Conservation (phyloP, 2,329 filamentous ascomycete species). For the Sporothrix inflata region DNA sequence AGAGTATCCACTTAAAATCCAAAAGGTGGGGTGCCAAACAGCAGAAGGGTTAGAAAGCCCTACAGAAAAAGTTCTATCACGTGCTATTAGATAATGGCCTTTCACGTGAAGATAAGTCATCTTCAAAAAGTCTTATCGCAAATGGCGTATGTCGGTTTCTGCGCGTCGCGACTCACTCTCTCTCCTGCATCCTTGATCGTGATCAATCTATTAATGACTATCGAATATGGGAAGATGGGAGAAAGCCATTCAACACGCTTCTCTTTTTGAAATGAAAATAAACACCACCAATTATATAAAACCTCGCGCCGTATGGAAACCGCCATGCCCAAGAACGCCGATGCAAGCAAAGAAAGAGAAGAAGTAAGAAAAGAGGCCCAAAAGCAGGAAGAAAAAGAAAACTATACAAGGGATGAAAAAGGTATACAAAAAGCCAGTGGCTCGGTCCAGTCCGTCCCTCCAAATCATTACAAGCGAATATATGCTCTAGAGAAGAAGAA, state of each 20-base stretch:
- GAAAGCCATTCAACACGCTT: neutral
- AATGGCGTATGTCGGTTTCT: neutral
- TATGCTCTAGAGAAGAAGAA: neutral
- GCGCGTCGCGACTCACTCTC: neutral
- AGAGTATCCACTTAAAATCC: conserved; percentile 9
- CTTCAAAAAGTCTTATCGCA: neutral
- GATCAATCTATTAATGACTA: conserved; percentile 1
- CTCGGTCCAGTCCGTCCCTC: no score
- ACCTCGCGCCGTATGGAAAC: neutral
- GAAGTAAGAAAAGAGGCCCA: neutral
- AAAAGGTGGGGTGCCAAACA: neutral
- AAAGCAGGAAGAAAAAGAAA: neutral
- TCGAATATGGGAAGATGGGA: conserved; percentile 12
- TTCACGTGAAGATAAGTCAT: neutral
- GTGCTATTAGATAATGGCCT: neutral
- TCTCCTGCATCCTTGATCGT: neutral
- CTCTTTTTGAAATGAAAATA: neutral
- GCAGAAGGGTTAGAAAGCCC: conserved; percentile 50
- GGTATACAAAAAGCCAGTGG: neutral
- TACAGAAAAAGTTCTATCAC: conserved; percentile 36
- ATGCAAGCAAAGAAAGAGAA: neutral
- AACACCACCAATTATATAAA: neutral
- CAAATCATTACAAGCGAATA: no score
- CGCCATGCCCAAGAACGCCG: conserved; percentile 10
- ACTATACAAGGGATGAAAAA: neutral